Evolutionary conservation across 83 land plant genomes (phyloP).

Genomic region (Diphasiastrum complanatum): DNA sequence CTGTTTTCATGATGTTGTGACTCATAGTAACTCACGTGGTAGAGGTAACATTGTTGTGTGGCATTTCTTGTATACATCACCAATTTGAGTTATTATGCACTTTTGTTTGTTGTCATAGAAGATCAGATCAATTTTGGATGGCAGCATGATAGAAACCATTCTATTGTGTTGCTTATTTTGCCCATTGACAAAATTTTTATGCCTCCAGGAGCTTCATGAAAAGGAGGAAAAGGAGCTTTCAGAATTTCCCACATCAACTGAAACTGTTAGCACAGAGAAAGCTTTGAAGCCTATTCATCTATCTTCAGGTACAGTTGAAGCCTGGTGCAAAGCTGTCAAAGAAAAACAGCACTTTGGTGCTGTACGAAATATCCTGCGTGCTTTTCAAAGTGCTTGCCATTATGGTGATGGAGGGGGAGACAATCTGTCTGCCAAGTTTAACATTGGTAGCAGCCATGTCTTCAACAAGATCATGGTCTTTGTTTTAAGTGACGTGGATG

Average conservation of each 20-base stretch:
- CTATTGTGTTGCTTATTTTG: too few relatives aligned
- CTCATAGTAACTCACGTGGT: too few relatives aligned
- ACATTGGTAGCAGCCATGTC: slow-evolving; percentile 42
- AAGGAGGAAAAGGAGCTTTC: too few relatives aligned
- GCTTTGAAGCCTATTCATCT: not conserved
- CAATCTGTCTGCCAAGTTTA: slow-evolving; percentile 18
- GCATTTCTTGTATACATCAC: not conserved
- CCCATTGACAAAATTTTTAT: too few relatives aligned
- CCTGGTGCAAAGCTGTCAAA: slow-evolving; percentile 51
- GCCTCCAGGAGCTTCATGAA: too few relatives aligned
- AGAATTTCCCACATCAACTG: not conserved
- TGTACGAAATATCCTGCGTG: slow-evolving; percentile 54
- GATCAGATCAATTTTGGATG: too few relatives aligned
- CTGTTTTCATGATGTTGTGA: too few relatives aligned
- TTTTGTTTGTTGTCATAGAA: too few relatives aligned
- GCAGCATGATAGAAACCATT: too few relatives aligned
- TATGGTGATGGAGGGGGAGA: slow-evolving; percentile 51
- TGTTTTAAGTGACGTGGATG: slow-evolving; percentile 61
- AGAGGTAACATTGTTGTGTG: too few relatives aligned
- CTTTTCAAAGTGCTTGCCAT: slow-evolving; percentile 67
- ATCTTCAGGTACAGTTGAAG: slow-evolving; percentile 22
- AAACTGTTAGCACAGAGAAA: too few relatives aligned
- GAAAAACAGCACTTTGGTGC: slow-evolving; percentile 48
- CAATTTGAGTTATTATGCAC: not conserved
- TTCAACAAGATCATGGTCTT: slow-evolving; percentile 59